Evolutionary conservation across 2,329 filamentous ascomycete genomes (phyloP), one percentile per base, ranked within the genome.

Genomic region (Nothopassalora personata): DNA sequence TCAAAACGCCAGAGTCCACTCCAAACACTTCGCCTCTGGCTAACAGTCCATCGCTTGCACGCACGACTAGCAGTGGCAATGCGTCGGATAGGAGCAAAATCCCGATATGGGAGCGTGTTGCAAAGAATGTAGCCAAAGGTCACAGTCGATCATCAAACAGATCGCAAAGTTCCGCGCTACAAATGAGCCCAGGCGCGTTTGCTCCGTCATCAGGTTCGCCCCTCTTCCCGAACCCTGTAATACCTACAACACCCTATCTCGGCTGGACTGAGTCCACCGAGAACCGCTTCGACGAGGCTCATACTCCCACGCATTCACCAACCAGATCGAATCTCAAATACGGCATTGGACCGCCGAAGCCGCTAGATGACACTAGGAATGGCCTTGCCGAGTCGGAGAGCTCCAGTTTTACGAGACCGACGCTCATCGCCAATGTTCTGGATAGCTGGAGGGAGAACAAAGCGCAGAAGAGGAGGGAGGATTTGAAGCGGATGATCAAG

Each of bases 401-500:
- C 4, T 31, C 13, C 30, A 11, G 1, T 18, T n/a, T 23, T 31
- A 7, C 39, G 15, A 62, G 48, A 31, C 48, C 31, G 10, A 63
- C 58, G 27, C 19, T 65, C 23, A 56, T 65, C 59, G 58, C 56
- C 4, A 49, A 27, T 36, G 56, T 68, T 5, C 53, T 67, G 55
- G 65, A 68, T 10, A 58, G 57, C 5, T 69, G 62, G 64, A 57
- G 59, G 45, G 64, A 68, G 57, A 56, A 48, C 5, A 66, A 66
- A 54, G 70, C 67, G 34, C 62, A 69, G 59, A 71, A 67, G 61
- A 62, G 71, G 54, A 62, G 70, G 51, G 64, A 67, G 57, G 69
- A 71, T 30, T 57, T 73, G 57, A 72, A 70, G 67, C 68, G 60
- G 59, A 64, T 65, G 52, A 73, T 73, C 52, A 64, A 60, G 53